Percentiles rank a stretch among this genome's conserved stretches.
Evolutionary conservation across 2,329 filamentous ascomycete genomes (phyloP).

Genomic region (Colletotrichum liaoningense): DNA sequence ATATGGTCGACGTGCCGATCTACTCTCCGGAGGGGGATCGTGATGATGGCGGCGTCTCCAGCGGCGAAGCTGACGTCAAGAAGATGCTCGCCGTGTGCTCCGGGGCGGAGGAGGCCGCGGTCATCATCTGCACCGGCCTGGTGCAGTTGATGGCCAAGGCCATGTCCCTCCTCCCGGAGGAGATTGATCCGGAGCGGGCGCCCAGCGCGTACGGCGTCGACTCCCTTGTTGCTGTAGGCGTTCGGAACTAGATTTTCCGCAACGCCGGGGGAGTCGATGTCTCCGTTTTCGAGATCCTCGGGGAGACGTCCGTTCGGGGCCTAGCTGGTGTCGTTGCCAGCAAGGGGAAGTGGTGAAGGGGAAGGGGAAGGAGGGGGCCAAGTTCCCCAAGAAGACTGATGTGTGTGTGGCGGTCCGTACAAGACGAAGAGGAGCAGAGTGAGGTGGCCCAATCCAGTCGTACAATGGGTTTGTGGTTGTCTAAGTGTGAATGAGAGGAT

Average conservation of each 20-base stretch:
- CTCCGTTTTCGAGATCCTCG: constrained; percentile 33
- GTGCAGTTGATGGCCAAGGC: constrained; percentile 54
- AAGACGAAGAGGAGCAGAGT: not conserved
- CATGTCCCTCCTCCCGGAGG: constrained; percentile 57
- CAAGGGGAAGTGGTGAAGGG: constrained; percentile 17
- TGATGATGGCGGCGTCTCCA: not conserved
- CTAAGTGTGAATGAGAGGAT: not conserved
- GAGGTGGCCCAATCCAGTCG: not conserved
- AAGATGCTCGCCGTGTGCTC: constrained; percentile 45
- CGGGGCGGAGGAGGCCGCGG: constrained; percentile 44
- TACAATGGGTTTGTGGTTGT: not conserved
- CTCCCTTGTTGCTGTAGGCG: constrained; percentile 60
- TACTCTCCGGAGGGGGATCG: constrained; percentile 38
- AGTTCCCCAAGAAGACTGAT: not conserved
- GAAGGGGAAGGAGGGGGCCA: not conserved
- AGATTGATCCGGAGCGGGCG: constrained; percentile 55
- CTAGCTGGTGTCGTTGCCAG: constrained; percentile 16
- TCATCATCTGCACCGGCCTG: constrained; percentile 50
- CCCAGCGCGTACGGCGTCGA: constrained; percentile 63
- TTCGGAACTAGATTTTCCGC: constrained; percentile 35
- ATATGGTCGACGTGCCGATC: constrained; percentile 57
- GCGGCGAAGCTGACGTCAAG: constrained; percentile 41
- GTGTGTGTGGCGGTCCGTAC: not conserved
- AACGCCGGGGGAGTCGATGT: constrained; percentile 33
- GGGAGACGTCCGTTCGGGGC: constrained; percentile 25